Evolutionary conservation across 768 basidiomycete genomes (phyloP), one percentile per base, ranked within the genome.

Genomic region (Termitomyces sp.): DNA sequence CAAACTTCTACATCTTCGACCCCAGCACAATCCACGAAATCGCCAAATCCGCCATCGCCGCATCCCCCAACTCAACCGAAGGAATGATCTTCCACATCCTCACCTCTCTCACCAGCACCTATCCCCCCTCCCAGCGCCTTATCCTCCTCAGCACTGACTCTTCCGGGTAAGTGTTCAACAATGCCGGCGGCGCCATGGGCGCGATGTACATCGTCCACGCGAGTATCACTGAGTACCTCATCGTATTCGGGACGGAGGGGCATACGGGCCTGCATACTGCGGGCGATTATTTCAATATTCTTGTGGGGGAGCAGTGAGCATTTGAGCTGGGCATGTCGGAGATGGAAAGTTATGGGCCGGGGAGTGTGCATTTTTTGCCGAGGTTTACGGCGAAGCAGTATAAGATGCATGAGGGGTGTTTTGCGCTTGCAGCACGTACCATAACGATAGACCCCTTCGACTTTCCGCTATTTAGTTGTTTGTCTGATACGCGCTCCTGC

Each of bases 161-260:
- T 18, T 75, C 76, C 35, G 94, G 98, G 64, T 98, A 96, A 96
- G 83, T 97, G 23, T 90, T 96, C 73, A 98, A 86, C 76, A 98
- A 98, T 63, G 95, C 96, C 0, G 97, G 95, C 11, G 97, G 97
- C 56, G 94, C 94, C 0, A 98, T 96, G 95, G 94, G 94, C 40
- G 88, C 88, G 32, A 98, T 99, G 96, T 97, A 94, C 69, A 81
- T 98, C 72, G 91, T 98, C 60, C 97, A 98, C 64, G 93, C 96
- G 15, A 89, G 85, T 72, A 87, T 99, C 63, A 98, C 96, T 9
- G 97, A 99, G 75, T 99, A 96, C 74, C 82, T 93, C 61, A 94
- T 94, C 68, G 88, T 98, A 62, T 97, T 97, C 60, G 95, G 97
- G 9, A 98, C 96, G 2, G 97, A 99, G 73, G 97, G 97, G 2